Evolutionary conservation across 108 stramenopile species (phyloP), one percentile per base, ranked within the genome.

Genomic region (Cylindrotheca fusiformis): DNA sequence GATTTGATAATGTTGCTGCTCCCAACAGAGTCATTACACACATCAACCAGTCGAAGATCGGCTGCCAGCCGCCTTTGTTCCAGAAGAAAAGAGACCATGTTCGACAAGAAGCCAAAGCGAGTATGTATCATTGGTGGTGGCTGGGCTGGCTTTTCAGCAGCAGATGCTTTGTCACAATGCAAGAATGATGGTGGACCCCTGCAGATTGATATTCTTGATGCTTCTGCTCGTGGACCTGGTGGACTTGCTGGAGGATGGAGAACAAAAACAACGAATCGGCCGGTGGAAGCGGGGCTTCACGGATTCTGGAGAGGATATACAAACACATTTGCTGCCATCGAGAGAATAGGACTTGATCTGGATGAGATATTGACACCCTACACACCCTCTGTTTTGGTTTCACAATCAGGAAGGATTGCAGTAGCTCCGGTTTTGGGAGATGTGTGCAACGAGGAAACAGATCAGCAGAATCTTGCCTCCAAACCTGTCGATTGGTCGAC

Each of bases 301-400:
- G 91, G 91, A 14, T 92, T 92, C 58, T 92, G 91, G 91, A 63
- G 91, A 52, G 91, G 88, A 71, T 92, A 92, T 55, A 54, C 59
- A n/a, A 92, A 92, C 53, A 88, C 87, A 8, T 87, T 87, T 69
- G 79, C 78, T n/a, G 71, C 73, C 18, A 85, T 92, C 57, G 73
- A 74, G 53, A 30, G 63, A 3, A 86, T 86, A 49, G 91, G 87
- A 27, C 56, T 92, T 2, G 50, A 81, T 26, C 29, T 88, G 1
- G 82, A 88, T 63, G 81, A 82, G 59, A 85, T 86, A 0, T 60
- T 92, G 71, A 77, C 85, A 10, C 72, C 68, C 21, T 92, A 65
- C 50, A 78, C 82, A 18, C 91, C 91, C 2, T 86, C 85, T 19
- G 67, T 85, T 0, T 59, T 92, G 28, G 73, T 77, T 24, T 84